Percentiles rank a stretch among this genome's conserved stretches.
Conservation (phyloP, 306 rosid species). For the Vigna reflexopilosa region DNA sequence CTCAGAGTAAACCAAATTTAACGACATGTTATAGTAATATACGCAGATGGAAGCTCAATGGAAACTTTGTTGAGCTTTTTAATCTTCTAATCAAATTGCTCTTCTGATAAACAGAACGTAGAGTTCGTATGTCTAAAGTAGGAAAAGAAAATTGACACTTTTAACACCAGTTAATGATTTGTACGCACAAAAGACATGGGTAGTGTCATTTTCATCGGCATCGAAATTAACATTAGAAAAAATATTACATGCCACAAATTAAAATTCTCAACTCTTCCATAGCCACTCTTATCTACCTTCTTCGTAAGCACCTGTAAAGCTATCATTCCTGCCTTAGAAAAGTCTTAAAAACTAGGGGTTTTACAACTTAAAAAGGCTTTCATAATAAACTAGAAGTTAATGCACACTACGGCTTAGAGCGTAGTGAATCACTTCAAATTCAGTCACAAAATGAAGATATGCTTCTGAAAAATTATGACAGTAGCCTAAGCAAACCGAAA, state of each 20-base stretch:
- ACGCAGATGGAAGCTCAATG: not conserved
- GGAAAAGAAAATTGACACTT: not conserved
- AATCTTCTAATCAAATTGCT: not conserved
- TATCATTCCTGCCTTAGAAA: not conserved
- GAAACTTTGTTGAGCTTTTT: not conserved
- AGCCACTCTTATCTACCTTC: not conserved
- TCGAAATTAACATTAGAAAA: not conserved
- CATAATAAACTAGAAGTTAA: not conserved
- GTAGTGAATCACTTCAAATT: not conserved
- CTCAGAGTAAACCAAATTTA: not conserved
- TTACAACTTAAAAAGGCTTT: not conserved
- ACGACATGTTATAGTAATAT: not conserved
- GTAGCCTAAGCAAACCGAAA: slow-evolving; percentile 19
- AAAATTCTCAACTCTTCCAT: not conserved
- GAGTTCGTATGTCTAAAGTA: not conserved
- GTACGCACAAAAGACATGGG: not conserved
- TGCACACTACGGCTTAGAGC: not conserved
- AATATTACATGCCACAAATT: not conserved
- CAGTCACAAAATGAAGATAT: not conserved
- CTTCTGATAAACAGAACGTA: not conserved
- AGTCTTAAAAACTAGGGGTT: not conserved
- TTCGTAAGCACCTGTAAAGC: not conserved
- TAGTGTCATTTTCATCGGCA: not conserved
- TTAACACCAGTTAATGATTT: not conserved
- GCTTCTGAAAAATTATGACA: slow-evolving; percentile 16